Evolutionary conservation across 2,329 filamentous ascomycete species (phyloP), one percentile per base, ranked within the genome.

Genomic region (Verticillium zaregamsianum): DNA sequence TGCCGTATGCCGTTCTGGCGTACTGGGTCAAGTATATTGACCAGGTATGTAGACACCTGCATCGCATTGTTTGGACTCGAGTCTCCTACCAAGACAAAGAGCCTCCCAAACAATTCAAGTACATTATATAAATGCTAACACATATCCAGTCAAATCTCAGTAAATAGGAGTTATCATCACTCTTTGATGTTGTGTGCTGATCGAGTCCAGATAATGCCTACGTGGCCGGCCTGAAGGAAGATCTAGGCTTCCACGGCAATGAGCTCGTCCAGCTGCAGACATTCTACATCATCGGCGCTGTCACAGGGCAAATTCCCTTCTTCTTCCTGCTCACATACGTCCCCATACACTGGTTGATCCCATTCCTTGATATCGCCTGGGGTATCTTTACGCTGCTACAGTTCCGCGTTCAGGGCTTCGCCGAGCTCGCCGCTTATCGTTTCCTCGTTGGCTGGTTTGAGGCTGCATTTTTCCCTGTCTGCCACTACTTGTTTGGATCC

Each of bases 1-100:
- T 87, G 0, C 82, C 82, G 0, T 86, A 85, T 66, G 82, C 82
- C 0, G 80, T 85, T 55, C 69, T 86, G 2, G 76, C 79, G 0
- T 85, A 85, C 64, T 86, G 82, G 79, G 77, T 81, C 58, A 85
- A 85, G 68, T 83, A 85, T 62, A 77, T 86, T 9, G 82, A 85
- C 64, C 81, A 84, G 45, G 45, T 52, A 52, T 9, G 20, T 52
- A 20, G 37, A 35, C 28, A 28, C 28, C 28, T 28, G 28, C 4
- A 4, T 28, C 28, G 5, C 28, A 28, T 28, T 28, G 6, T 5
- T 28, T 28, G 28, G 28, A 28, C 28, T 28, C 28, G n/a, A 28
- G 28, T 28, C 28, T 28, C 28, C 28, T 28, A 28, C 28, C 28
- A 28, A 28, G 28, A 28, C 28, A 28, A 28, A 28, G 4, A 28